Evolutionary conservation across 768 basidiomycete species (phyloP).

Genomic region (Panus rudis): DNA sequence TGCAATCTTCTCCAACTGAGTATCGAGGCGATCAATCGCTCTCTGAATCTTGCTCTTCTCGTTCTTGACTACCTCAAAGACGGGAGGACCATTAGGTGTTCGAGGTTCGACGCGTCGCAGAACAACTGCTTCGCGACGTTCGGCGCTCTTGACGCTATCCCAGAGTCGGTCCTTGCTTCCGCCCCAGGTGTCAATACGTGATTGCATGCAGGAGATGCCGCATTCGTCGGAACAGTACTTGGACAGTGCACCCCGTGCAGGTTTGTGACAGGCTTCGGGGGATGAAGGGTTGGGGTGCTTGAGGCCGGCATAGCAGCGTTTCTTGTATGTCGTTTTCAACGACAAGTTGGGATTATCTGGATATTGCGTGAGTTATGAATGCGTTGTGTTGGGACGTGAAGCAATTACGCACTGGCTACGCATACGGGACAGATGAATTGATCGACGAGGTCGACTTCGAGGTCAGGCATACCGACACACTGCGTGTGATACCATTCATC

Average conservation of each 20-base stretch:
- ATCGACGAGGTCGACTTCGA: conserved; percentile 82
- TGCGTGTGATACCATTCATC: conserved; percentile 93
- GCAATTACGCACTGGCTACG: conserved; percentile 51
- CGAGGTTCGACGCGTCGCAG: conserved; percentile 27
- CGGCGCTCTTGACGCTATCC: conserved; percentile 65
- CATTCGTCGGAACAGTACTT: conserved; percentile 92
- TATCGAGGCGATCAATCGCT: conserved; percentile 49
- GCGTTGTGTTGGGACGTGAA: neutral
- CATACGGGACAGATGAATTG: conserved; percentile 87
- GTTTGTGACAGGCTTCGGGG: conserved; percentile 67
- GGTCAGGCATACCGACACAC: conserved; percentile 77
- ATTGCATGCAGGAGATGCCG: conserved; percentile 66
- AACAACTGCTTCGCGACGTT: conserved; percentile 65
- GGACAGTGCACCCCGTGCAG: conserved; percentile 74
- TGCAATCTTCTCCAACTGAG: conserved; percentile 49
- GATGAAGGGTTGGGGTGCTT: conserved; percentile 57
- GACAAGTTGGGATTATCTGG: conserved; percentile 48
- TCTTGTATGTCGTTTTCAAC: conserved; percentile 73
- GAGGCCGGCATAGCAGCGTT: conserved; percentile 66
- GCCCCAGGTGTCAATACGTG: conserved; percentile 58
- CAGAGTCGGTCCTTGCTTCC: conserved; percentile 61
- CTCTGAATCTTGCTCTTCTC: conserved; percentile 43
- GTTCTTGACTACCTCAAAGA: conserved; percentile 24
- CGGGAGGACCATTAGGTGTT: conserved; percentile 3
- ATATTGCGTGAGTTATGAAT: conserved; percentile 9